Conservation (phyloP, 1,284 basidiomycete genomes). For the Ustilago xerochloae region DNA sequence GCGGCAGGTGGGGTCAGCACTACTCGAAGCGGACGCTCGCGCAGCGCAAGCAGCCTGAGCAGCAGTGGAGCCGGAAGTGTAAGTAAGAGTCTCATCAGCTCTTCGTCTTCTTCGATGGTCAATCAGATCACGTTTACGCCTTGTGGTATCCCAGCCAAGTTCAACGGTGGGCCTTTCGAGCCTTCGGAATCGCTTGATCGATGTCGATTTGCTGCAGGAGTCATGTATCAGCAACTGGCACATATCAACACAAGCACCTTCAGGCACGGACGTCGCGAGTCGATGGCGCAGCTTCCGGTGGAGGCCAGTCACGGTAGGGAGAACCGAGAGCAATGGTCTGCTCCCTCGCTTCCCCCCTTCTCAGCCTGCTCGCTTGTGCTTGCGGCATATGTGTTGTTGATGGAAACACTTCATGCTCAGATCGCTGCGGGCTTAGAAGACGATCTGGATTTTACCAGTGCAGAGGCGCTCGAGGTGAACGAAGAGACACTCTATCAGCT, state of each 20-base stretch:
- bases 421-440: conserved; percentile 39
- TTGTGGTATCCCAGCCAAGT: conserved; percentile 38
- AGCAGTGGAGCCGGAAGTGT: conserved; percentile 35
- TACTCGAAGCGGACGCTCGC: conserved; percentile 8
- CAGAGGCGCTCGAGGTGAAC: conserved; percentile 12
- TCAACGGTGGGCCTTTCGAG: conserved; percentile 57
- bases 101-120: conserved; percentile 14
- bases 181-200: conserved; percentile 50
- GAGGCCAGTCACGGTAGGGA: conserved; percentile 24
- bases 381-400: conserved; percentile 55
- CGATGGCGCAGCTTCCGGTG: conserved; percentile 27
- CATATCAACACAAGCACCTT: conserved; percentile 46
- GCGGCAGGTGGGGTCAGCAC: too few relatives aligned
- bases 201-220: conserved; percentile 51
- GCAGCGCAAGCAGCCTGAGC: conserved; percentile 35
- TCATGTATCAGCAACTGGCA: conserved; percentile 48
- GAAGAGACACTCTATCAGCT: conserved; percentile 25
- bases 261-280: conserved; percentile 42
- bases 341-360: conserved; percentile 53
- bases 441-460: conserved; percentile 29
- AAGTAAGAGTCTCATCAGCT: conserved; percentile 22
- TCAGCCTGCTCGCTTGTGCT: conserved; percentile 59
- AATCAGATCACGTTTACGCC: conserved; percentile 12
- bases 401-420: conserved; percentile 58
- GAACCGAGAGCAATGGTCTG: conserved; percentile 46